Evolutionary conservation across 768 basidiomycete species (phyloP).

Genomic region (Imleria badia): DNA sequence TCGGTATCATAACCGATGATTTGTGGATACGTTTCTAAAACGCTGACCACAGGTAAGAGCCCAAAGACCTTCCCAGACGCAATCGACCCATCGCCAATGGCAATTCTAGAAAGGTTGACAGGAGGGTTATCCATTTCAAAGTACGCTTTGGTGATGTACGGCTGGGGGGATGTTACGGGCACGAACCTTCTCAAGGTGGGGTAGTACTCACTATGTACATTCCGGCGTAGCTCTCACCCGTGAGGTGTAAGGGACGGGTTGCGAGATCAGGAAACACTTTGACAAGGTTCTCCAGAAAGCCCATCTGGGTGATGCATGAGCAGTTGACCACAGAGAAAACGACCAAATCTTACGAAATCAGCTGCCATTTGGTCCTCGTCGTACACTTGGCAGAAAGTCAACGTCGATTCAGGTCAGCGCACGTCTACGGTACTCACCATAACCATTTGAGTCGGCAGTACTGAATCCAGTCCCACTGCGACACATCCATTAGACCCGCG

Average conservation of each 20-base stretch:
- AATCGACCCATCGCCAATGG: conserved; percentile 68
- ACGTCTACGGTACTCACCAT: conserved; percentile 40
- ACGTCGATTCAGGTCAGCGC: neutral
- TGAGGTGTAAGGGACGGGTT: conserved; percentile 63
- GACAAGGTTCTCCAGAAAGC: conserved; percentile 68
- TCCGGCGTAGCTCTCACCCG: conserved; percentile 77
- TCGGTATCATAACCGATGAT: conserved; percentile 69
- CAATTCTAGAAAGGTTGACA: conserved; percentile 64
- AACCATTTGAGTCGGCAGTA: conserved; percentile 61
- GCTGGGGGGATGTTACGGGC: conserved; percentile 38
- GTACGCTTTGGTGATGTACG: conserved; percentile 74
- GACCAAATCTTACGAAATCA: conserved; percentile 41
- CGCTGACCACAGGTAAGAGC: conserved; percentile 54
- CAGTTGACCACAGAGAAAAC: neutral
- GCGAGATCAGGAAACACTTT: conserved; percentile 72
- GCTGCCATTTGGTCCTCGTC: conserved; percentile 66
- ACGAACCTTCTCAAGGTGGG: neutral
- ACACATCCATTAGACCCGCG: conserved; percentile 2
- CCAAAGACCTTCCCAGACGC: conserved; percentile 50
- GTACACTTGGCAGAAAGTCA: conserved; percentile 37
- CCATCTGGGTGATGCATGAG: conserved; percentile 46
- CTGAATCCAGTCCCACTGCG: conserved; percentile 60
- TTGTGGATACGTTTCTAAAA: conserved; percentile 74
- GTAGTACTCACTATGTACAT: conserved; percentile 55
- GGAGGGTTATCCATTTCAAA: conserved; percentile 64